phyloP scores from a whole-genome alignment of 140 eudicot genomes.

The Oenanthe javanica region DNA sequence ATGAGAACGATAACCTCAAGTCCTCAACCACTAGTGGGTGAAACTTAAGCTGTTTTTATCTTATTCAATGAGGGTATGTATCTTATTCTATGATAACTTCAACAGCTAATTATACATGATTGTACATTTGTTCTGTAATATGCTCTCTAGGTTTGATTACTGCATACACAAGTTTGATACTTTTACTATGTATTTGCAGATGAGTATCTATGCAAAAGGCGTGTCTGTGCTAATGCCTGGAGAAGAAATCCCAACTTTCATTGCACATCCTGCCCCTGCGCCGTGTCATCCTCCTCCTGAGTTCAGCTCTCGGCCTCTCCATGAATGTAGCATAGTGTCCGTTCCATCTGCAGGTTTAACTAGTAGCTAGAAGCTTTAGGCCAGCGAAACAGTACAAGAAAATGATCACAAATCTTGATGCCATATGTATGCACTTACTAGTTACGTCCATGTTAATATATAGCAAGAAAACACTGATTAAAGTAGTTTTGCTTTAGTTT shows the following conservation, averaged over 20 bases:
- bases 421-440: not conserved
- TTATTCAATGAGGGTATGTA: not conserved
- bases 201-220: conserved; percentile 56
- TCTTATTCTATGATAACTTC: not conserved
- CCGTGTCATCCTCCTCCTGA: conserved; percentile 29
- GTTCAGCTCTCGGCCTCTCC: conserved; percentile 6
- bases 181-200: conserved; percentile 26
- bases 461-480: not conserved
- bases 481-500: not conserved
- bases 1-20: not conserved
- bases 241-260: conserved; percentile 67
- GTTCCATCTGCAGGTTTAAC: not conserved
- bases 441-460: not conserved
- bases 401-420: not conserved
- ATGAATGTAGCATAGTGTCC: conserved; percentile 1
- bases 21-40: not conserved
- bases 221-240: conserved; percentile 93
- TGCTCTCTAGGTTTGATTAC: not conserved
- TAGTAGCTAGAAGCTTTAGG: not conserved
- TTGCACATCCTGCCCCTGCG: conserved; percentile 77
- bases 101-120: not conserved
- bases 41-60: not conserved
- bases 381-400: not conserved
- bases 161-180: not conserved
- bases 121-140: not conserved